Conservation (phyloP, 2,329 filamentous ascomycete species). For the Fusarium sp. region DNA sequence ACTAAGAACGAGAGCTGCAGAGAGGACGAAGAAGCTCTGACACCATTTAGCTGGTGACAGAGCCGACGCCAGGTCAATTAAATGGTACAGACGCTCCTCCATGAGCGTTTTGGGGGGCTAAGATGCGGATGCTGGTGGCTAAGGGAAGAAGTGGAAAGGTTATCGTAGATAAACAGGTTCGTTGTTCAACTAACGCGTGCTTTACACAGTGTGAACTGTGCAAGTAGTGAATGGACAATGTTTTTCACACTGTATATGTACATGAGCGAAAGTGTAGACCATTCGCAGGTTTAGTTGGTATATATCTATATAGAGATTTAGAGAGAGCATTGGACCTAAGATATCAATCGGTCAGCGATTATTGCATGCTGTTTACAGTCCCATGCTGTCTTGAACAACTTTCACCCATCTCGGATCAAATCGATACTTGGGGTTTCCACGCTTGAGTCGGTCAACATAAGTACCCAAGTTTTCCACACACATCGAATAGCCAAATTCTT, state of each 20-base stretch:
- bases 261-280: not conserved
- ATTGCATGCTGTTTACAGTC: no score
- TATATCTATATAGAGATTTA: not conserved
- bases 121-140: not conserved
- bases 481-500: no score
- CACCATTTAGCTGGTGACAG: constrained; percentile 54
- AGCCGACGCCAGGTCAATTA: constrained; percentile 3
- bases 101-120: not conserved
- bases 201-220: constrained; percentile 11
- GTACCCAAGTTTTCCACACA: no score
- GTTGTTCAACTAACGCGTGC: not conserved
- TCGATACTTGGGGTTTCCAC: no score
- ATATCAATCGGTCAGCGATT: no score
- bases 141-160: not conserved
- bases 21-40: constrained; percentile 63
- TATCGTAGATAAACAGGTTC: constrained; percentile 17
- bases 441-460: no score
- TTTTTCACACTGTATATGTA: constrained; percentile 10
- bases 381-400: no score
- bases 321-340: not conserved
- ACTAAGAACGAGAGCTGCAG: constrained; percentile 56
- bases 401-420: no score
- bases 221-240: accelerated
- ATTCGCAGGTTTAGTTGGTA: not conserved
- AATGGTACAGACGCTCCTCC: constrained; percentile 17